Percentiles rank a stretch among this genome's conserved stretches.
phyloP scores from a whole-genome alignment of 305 asterid species.

The Galium porrigens region DNA sequence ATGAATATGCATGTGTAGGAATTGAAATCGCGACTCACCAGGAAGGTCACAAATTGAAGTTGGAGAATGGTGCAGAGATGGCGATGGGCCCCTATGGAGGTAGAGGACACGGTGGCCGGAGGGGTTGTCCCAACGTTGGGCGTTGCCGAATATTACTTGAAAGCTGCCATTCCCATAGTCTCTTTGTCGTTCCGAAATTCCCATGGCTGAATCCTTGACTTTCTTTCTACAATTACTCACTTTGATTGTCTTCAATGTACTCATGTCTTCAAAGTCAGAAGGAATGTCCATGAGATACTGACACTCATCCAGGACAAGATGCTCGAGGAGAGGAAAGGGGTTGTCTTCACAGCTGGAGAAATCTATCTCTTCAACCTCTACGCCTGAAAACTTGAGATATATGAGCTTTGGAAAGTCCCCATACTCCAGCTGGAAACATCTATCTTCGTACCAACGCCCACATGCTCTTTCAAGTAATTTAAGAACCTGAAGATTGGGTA shows the following conservation, averaged over 20 bases:
- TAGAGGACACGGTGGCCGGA: too few relatives aligned
- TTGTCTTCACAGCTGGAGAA: neutral
- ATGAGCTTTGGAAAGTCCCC: constrained; percentile 1
- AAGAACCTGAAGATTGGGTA: constrained; percentile 7
- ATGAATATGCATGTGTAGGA: too few relatives aligned
- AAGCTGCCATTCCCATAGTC: neutral
- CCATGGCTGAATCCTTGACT: constrained; percentile 6
- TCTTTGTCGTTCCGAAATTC: constrained; percentile 9
- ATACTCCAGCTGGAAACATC: neutral
- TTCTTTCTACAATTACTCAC: neutral
- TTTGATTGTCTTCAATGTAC: constrained; percentile 4
- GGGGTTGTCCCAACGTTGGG: too few relatives aligned
- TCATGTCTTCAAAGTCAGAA: neutral
- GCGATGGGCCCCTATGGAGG: too few relatives aligned
- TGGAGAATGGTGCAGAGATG: too few relatives aligned
- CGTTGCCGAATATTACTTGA: neutral
- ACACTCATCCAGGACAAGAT: neutral
- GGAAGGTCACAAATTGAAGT: too few relatives aligned
- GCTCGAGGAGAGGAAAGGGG: constrained; percentile 11
- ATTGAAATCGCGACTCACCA: too few relatives aligned
- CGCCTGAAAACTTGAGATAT: neutral
- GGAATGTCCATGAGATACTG: neutral
- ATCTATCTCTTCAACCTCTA: neutral
- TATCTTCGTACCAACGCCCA: neutral
- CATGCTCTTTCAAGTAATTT: neutral